phyloP scores from a whole-genome alignment of 2,329 filamentous ascomycete species.

The Rutstroemia sp. region DNA sequence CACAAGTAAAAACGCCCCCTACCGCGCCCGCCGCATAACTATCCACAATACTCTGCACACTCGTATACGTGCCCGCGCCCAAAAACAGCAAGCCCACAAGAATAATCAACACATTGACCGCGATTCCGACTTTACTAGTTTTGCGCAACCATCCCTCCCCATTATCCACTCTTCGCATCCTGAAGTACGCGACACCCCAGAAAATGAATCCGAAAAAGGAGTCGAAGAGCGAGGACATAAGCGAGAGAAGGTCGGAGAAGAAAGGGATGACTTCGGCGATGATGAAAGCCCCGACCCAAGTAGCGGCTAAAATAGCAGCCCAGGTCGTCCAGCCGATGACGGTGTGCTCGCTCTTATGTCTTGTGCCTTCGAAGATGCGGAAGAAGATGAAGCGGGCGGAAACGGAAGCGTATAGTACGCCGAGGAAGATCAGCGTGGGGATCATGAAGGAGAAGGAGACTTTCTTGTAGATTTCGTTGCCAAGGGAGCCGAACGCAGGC shows the following conservation, averaged over 20 bases:
- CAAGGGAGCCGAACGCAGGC: conserved; percentile 79
- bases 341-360: conserved; percentile 76
- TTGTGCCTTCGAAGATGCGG: conserved; percentile 70
- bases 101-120: conserved; percentile 67
- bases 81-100: conserved; percentile 73
- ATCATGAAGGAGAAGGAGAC: conserved; percentile 93
- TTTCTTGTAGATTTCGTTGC: conserved; percentile 72
- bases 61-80: conserved; percentile 72
- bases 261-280: conserved; percentile 92
- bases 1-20: conserved; percentile 67
- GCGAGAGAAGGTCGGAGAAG: conserved; percentile 64
- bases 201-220: conserved; percentile 95
- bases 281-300: conserved; percentile 85
- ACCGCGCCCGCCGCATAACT: conserved; percentile 60
- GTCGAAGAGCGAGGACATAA: conserved; percentile 86
- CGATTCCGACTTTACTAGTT: conserved; percentile 36
- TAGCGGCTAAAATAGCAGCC: conserved; percentile 63
- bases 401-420: conserved; percentile 84
- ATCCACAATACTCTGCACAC: conserved; percentile 66
- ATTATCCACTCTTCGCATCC: conserved; percentile 63
- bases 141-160: conserved; percentile 34
- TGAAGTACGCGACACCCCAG: conserved; percentile 76
- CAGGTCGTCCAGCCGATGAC: conserved; percentile 73
- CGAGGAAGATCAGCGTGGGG: conserved; percentile 86
- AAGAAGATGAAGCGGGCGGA: conserved; percentile 90